A percentile compares a stretch with the other conserved stretches of the same genome.
phyloP scores from a whole-genome alignment of 1,139 yeast species.

The Komagataea norvegica region DNA sequence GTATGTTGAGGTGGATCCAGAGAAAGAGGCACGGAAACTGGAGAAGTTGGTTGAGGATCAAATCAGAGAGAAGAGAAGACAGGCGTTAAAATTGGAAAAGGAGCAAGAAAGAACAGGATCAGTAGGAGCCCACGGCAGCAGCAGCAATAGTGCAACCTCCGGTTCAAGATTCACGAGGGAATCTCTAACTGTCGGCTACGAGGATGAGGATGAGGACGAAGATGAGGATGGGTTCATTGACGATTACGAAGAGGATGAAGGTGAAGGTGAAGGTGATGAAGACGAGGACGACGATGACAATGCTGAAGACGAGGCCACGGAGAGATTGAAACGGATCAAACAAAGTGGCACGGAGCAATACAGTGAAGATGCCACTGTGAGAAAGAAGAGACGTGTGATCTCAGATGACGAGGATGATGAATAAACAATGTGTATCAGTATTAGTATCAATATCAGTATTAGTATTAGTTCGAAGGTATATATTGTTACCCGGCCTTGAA shows the following conservation, averaged over 20 bases:
- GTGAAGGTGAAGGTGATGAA: slow-evolving; percentile 42
- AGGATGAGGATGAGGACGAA: slow-evolving; percentile 36
- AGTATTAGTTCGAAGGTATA: too few relatives aligned
- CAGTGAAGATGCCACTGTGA: slow-evolving; percentile 31
- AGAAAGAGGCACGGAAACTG: slow-evolving; percentile 71
- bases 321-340: slow-evolving; percentile 13
- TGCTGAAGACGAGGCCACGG: slow-evolving; percentile 33
- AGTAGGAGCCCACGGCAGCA: slow-evolving; percentile 6
- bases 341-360: slow-evolving; percentile 7
- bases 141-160: slow-evolving; percentile 29
- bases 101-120: slow-evolving; percentile 46
- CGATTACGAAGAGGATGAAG: slow-evolving; percentile 32
- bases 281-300: slow-evolving; percentile 52
- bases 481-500: too few relatives aligned
- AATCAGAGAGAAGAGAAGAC: slow-evolving; percentile 64
- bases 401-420: slow-evolving; percentile 48
- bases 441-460: too few relatives aligned
- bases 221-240: slow-evolving; percentile 37
- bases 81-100: slow-evolving; percentile 48
- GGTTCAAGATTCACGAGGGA: slow-evolving; percentile 26
- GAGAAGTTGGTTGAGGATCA: slow-evolving; percentile 76
- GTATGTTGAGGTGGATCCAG: slow-evolving; percentile 83
- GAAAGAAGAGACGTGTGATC: slow-evolving; percentile 49
- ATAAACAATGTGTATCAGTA: not conserved
- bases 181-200: slow-evolving; percentile 21